Percentiles rank a stretch among this genome's conserved stretches.
Evolutionary conservation across 768 basidiomycete genomes (phyloP).

Genomic region (Boletus barrowsii): DNA sequence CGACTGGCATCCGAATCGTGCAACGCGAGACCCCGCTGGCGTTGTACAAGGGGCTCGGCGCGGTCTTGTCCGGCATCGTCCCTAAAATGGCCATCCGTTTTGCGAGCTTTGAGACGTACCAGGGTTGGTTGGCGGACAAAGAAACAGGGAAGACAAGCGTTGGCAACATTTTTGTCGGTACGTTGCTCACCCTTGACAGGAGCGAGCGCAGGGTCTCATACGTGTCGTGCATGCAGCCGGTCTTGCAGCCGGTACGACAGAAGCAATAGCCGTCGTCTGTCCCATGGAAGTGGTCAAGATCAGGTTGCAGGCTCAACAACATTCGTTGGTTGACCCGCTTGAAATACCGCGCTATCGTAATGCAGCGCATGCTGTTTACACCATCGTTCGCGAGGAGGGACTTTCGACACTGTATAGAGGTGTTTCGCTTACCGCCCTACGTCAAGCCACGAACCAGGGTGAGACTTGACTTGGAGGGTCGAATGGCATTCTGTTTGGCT

Average conservation of each 20-base stretch:
- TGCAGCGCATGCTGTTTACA: constrained; percentile 94
- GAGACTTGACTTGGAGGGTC: constrained; percentile 1
- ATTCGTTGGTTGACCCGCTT: constrained; percentile 93
- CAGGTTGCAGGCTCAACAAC: constrained; percentile 93
- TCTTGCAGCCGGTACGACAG: constrained; percentile 91
- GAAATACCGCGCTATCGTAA: constrained; percentile 94
- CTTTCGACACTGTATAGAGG: constrained; percentile 83
- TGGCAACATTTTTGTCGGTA: constrained; percentile 84
- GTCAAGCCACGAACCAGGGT: constrained; percentile 99
- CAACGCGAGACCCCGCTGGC: constrained; percentile 91
- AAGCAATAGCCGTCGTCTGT: constrained; percentile 91
- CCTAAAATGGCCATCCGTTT: constrained; percentile 99
- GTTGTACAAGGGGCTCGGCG: constrained; percentile 96
- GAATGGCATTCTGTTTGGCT: neutral
- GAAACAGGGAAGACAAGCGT: constrained; percentile 76
- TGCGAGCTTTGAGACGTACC: constrained; percentile 96
- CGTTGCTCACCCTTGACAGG: constrained; percentile 21
- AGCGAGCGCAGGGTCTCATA: neutral
- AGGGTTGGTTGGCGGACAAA: constrained; percentile 71
- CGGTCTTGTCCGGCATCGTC: constrained; percentile 93
- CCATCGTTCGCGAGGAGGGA: constrained; percentile 92
- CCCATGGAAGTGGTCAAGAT: constrained; percentile 99
- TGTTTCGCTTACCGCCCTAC: constrained; percentile 85
- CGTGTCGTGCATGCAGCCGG: constrained; percentile 59
- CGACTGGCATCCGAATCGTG: constrained; percentile 86